Conservation (phyloP, 2,329 filamentous ascomycete genomes). For the Aspergillus amoenus region DNA sequence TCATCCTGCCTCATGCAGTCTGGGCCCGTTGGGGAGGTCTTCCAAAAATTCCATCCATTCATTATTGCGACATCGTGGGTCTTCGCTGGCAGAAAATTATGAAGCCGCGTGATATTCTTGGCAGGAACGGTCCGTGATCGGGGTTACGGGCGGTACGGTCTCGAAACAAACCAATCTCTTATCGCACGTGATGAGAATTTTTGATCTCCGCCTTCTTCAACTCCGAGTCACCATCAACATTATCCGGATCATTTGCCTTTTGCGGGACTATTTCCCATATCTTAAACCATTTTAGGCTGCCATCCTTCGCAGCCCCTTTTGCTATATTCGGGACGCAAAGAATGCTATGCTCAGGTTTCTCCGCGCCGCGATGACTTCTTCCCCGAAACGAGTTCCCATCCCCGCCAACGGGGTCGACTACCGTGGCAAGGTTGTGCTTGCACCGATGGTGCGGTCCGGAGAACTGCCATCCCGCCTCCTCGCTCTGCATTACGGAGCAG, state of each 20-base stretch:
- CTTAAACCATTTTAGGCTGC: neutral
- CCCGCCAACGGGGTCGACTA: slow-evolving; percentile 89
- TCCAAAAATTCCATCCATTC: neutral
- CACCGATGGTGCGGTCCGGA: slow-evolving; percentile 97
- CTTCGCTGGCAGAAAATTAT: neutral
- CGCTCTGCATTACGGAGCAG: slow-evolving; percentile 90
- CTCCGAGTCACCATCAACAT: slow-evolving; percentile 1
- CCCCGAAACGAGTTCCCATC: slow-evolving; percentile 71
- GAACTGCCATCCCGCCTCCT: slow-evolving; percentile 87
- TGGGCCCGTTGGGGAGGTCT: neutral
- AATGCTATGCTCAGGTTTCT: slow-evolving; percentile 44
- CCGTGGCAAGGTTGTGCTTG: slow-evolving; percentile 87
- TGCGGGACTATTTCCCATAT: neutral
- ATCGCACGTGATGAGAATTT: slow-evolving; percentile 3
- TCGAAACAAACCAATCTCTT: neutral
- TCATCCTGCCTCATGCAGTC: neutral
- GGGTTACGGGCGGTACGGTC: neutral
- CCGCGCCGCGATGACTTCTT: slow-evolving; percentile 57
- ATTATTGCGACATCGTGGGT: too few relatives aligned
- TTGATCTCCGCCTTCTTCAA: slow-evolving; percentile 22
- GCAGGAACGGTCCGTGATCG: neutral
- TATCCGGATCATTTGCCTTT: neutral
- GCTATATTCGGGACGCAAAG: neutral
- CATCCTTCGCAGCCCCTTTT: neutral
- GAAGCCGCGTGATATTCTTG: neutral